Conservation (phyloP, 305 asterid species). For the Fraxinus floribunda region DNA sequence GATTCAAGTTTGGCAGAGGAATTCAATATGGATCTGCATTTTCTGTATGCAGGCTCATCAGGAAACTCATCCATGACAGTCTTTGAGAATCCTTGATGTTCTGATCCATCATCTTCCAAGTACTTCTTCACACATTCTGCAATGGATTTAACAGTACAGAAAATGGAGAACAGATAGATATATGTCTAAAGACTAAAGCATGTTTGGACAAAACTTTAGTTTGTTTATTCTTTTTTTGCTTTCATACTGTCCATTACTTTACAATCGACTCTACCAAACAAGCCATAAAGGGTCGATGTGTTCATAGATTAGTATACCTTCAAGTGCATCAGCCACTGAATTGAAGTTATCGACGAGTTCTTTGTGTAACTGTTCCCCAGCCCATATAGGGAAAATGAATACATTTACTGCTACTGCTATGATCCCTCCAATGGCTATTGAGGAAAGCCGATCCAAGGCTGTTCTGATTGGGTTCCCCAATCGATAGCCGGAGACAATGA, state of each 20-base stretch:
- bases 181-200: neutral
- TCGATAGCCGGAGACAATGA: slow-evolving; percentile 69
- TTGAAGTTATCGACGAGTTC: slow-evolving; percentile 55
- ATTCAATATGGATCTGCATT: slow-evolving; percentile 50
- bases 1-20: slow-evolving; percentile 55
- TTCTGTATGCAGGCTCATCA: slow-evolving; percentile 62
- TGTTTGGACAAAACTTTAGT: neutral
- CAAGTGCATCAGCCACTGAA: slow-evolving; percentile 62
- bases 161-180: neutral
- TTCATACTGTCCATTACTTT: neutral
- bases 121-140: slow-evolving; percentile 68
- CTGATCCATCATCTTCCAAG: slow-evolving; percentile 49
- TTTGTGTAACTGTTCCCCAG: slow-evolving; percentile 65
- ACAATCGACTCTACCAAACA: neutral
- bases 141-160: neutral
- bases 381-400: slow-evolving; percentile 62
- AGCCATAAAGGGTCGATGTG: neutral
- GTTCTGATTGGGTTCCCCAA: slow-evolving; percentile 57
- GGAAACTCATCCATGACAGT: slow-evolving; percentile 55
- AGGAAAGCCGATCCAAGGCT: slow-evolving; percentile 63
- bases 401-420: slow-evolving; percentile 57
- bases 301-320: slow-evolving; percentile 40
- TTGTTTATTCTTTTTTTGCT: neutral
- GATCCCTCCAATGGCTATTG: slow-evolving; percentile 64
- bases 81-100: slow-evolving; percentile 41